Evolutionary conservation across 768 basidiomycete species (phyloP), one percentile per base, ranked within the genome.

Genomic region (Sporobolomyces pararoseus): DNA sequence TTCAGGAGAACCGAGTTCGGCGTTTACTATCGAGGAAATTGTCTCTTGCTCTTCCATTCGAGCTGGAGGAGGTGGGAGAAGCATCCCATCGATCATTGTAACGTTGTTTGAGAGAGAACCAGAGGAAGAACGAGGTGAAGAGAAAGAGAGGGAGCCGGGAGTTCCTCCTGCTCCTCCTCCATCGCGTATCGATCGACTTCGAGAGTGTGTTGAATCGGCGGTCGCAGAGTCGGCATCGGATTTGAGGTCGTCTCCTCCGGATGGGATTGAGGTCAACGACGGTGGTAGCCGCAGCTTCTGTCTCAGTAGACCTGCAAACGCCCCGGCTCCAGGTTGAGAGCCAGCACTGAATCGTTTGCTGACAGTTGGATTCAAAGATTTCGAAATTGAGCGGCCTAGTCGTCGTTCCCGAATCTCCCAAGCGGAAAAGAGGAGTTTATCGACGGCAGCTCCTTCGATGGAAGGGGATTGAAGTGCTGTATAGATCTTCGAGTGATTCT

Each of bases 381-480:
- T 58, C 25, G 57, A 13, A 21, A 49, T 3, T 10, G 46, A 47
- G 9, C 61, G 70, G 14, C 72, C 72, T 10, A 64, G 39, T 1
- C 72, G 61, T 13, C 72, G 65, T n/a, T 70, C 68, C 7, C 72
- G 51, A 35, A 74, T 58, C 21, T 70, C 62, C 68, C 68, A 70
- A 1, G 72, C 72, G 16, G 39, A 53, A 14, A 23, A 42, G n/a
- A 74, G 63, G 2, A 74, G 65, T 25, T 35, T 29, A 55, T 74
- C 72, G 63, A 74, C 55, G 0, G 46, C 60, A 19, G 65, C 31
- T 25, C 71, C 71, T 10, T 69, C 63, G 54, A 69, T 47, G 1
- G 52, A 17, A 9, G 66, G 66, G 1, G 57, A 23, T 17, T 74
- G 72, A 4, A 74, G 65, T 0, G 25, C 19, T 19, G 46, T 31